These are phyloP conservation scores for Aspergillus mulundensis DNA, from an alignment of 495 filamentous ascomycete genomes.

Conservation along the genomic window DNA sequence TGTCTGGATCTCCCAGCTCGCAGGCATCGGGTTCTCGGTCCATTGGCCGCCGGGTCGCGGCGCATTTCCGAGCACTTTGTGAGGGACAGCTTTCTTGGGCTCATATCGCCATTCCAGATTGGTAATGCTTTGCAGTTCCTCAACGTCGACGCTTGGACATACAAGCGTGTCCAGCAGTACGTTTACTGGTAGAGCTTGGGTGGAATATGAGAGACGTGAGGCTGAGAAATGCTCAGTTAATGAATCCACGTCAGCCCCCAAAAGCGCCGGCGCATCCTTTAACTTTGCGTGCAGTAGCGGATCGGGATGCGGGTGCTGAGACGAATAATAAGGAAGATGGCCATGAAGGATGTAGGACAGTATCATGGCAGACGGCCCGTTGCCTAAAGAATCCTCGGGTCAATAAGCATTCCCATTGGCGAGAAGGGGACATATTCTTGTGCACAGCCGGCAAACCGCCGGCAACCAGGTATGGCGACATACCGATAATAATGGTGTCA, in stretches of 20 bases:
- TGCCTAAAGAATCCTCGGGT: conserved; percentile 37
- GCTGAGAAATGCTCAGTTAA: conserved; percentile 61
- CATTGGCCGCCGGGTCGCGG: conserved; percentile 58
- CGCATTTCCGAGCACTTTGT: conserved; percentile 56
- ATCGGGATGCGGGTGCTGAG: conserved; percentile 55
- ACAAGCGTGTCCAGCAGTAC: conserved; percentile 61
- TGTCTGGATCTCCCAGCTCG: conserved; percentile 55
- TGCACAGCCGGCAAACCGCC: not conserved
- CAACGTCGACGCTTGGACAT: conserved; percentile 60
- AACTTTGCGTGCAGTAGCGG: conserved; percentile 56
- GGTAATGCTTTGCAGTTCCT: conserved; percentile 44
- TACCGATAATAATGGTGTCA: conserved; percentile 49
- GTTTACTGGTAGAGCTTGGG: conserved; percentile 61
- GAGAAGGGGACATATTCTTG: conserved; percentile 7
- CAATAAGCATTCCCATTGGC: conserved; percentile 11
- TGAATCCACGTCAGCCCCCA: conserved; percentile 42
- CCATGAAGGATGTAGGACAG: conserved; percentile 66
- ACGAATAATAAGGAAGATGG: conserved; percentile 55
- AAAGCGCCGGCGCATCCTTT: conserved; percentile 33
- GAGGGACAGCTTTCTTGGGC: conserved; percentile 50
- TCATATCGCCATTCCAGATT: conserved; percentile 55
- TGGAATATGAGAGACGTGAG: conserved; percentile 60
- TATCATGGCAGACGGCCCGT: conserved; percentile 64
- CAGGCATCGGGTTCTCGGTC: conserved; percentile 53
- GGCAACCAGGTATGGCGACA: conserved; percentile 20